phyloP scores from a whole-genome alignment of 441 rosid genomes.

The Arabidopsis lyrata region DNA sequence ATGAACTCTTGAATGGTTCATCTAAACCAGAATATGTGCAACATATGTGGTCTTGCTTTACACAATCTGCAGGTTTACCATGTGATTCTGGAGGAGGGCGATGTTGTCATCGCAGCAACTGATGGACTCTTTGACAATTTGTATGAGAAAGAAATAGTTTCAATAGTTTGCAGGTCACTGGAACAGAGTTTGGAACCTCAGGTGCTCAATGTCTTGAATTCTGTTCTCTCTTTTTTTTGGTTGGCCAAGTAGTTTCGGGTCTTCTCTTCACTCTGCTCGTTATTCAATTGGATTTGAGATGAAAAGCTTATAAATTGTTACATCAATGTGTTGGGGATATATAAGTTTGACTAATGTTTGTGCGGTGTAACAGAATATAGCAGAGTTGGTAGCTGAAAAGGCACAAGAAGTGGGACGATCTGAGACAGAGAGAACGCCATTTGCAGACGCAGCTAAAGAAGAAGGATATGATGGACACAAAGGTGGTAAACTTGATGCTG shows the following conservation, averaged over 20 bases:
- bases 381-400: conserved; percentile 61
- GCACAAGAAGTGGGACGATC: conserved; percentile 66
- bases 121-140: conserved; percentile 88
- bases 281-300: neutral
- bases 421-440: conserved; percentile 58
- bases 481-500: conserved; percentile 78
- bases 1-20: conserved; percentile 10
- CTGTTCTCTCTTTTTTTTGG: neutral
- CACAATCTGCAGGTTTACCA: conserved; percentile 56
- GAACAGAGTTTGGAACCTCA: conserved; percentile 60
- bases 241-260: neutral
- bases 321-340: conserved; percentile 13
- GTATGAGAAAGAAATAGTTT: conserved; percentile 69
- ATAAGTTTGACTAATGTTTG: too few relatives aligned
- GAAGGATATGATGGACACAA: conserved; percentile 70
- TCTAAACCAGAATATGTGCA: neutral
- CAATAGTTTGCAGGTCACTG: conserved; percentile 52
- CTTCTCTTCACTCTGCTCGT: neutral
- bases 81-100: conserved; percentile 65
- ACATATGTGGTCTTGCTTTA: conserved; percentile 13
- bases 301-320: neutral
- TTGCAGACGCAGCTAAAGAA: conserved; percentile 79
- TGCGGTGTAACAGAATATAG: conserved; percentile 57
- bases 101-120: conserved; percentile 64
- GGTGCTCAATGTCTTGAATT: conserved; percentile 48